Conservation (phyloP, 768 basidiomycete species). For the Tricholoma bakamatsutake region DNA sequence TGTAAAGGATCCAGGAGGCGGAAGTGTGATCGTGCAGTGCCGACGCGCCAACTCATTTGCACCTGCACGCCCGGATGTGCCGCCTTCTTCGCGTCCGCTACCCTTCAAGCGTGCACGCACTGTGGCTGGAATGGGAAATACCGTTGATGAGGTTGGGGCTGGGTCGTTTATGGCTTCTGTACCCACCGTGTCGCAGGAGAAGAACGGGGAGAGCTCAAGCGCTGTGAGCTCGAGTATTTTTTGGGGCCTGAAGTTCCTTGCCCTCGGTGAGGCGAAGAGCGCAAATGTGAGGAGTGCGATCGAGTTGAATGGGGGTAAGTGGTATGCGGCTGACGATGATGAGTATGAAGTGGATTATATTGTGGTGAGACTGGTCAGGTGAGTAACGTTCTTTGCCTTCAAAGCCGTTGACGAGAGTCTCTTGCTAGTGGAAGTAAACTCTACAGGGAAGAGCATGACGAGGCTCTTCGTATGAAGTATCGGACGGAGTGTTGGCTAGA, state of each 20-base stretch:
- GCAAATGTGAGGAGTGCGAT: conserved; percentile 54
- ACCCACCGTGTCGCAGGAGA: conserved; percentile 1
- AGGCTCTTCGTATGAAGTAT: conserved; percentile 43
- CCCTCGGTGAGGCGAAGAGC: conserved; percentile 63
- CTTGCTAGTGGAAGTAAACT: conserved; percentile 58
- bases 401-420: not conserved
- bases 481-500: conserved; percentile 96
- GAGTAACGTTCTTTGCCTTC: conserved; percentile 6
- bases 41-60: conserved; percentile 63
- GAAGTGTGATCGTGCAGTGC: conserved; percentile 53
- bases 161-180: conserved; percentile 13
- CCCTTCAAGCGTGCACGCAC: conserved; percentile 43
- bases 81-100: conserved; percentile 23
- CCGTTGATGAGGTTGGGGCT: not conserved
- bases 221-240: conserved; percentile 37
- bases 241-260: conserved; percentile 47
- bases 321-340: conserved; percentile 34
- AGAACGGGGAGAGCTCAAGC: conserved; percentile 18
- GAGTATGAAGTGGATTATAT: conserved; percentile 56
- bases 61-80: conserved; percentile 23
- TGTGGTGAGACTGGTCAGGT: conserved; percentile 74
- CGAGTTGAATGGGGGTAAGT: conserved; percentile 50
- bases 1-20: conserved; percentile 9
- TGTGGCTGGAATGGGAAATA: conserved; percentile 12
- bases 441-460: conserved; percentile 52